Conservation (phyloP, 164 flowering plant species). For the Vitis cinerea region DNA sequence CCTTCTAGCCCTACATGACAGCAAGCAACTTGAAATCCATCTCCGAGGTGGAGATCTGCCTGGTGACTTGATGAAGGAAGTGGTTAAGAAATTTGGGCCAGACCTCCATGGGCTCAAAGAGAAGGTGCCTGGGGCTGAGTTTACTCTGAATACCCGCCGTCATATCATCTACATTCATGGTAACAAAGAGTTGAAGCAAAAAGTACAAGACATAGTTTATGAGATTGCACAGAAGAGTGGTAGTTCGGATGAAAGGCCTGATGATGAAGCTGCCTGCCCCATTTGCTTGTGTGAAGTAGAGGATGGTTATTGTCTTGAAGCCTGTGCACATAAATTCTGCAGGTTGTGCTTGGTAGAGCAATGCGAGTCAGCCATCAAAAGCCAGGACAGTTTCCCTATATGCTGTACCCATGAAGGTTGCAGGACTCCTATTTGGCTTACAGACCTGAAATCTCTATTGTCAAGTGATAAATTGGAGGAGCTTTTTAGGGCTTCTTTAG, state of each 20-base stretch:
- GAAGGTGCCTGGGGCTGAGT: slow-evolving; percentile 58
- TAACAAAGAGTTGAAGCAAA: slow-evolving; percentile 52
- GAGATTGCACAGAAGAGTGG: slow-evolving; percentile 38
- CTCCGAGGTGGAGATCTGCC: slow-evolving; percentile 68
- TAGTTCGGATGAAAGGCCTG: slow-evolving; percentile 8
- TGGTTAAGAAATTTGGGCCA: slow-evolving; percentile 77
- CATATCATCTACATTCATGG: slow-evolving; percentile 67
- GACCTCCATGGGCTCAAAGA: slow-evolving; percentile 77
- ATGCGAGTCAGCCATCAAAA: slow-evolving; percentile 72
- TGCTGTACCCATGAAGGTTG: slow-evolving; percentile 64
- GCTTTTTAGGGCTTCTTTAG: slow-evolving; percentile 77
- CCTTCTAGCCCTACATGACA: slow-evolving; percentile 55
- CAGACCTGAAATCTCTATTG: slow-evolving; percentile 61
- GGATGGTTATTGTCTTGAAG: slow-evolving; percentile 66
- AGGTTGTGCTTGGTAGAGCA: slow-evolving; percentile 76
- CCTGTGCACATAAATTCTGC: slow-evolving; percentile 71
- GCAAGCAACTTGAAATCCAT: slow-evolving; percentile 60
- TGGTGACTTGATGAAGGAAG: slow-evolving; percentile 67
- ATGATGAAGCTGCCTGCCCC: slow-evolving; percentile 52
- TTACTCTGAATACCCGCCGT: slow-evolving; percentile 55
- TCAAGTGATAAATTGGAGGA: slow-evolving; percentile 71
- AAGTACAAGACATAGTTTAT: slow-evolving; percentile 53
- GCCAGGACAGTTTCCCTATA: slow-evolving; percentile 68
- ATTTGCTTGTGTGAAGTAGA: slow-evolving; percentile 90
- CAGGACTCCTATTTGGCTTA: slow-evolving; percentile 38